Base-by-base conservation (phyloP, 495 filamentous ascomycete species). In the Thermothielavioides terrestris region DNA sequence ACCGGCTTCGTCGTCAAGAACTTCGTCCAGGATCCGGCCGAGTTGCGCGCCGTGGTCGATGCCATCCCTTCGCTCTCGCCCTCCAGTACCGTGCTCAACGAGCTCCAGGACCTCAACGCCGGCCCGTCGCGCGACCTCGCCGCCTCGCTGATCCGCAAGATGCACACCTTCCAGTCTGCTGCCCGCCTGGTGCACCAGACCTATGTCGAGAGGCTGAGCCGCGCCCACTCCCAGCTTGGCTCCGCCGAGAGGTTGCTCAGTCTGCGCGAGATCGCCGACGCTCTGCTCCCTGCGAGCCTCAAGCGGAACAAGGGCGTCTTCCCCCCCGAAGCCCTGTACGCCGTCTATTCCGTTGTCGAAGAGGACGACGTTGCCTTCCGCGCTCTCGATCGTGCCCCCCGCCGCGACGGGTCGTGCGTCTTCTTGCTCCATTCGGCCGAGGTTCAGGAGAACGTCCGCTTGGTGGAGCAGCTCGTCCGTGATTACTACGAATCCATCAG, bases 301-400 rank as follows among this genome's bases (percentile, higher is more conserved):
- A 72, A 67, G 25, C 65, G 71, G 17, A 54, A 58, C 21, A 68
- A 69, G 14, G 62, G 72, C 46, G 65, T 77, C 35, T 74, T 77
- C n/a, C 61, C 76, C 3, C 62, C 73, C 6, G 63, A 75, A 26
- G 76, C 74, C 3, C 62, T 89, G 0, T 87, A 84, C 63, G 80
- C 85, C 1, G 78, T 91, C 6, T 84, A 88, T 51, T 78, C 74
- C 42, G 69, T 79, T 15, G 57, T 87, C 12, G 61, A 76, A 3
- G 67, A 73, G n/a, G 73, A 76, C 31, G 79, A 82, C 12, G 66
- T 73, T 40, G 71, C 69, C 32, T 77, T 78, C 43, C 62, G 63
- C 3, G 55, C 64, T n/a, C 57, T 73, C 9, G 46, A 56, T 27
- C 56, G 64, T 11, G 54, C 36, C 6, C 49, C 50, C 27, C 68